A percentile compares a stretch with the other conserved stretches of the same genome.
Conservation (phyloP, 179 eudicot genomes). For the Actinidia arguta region DNA sequence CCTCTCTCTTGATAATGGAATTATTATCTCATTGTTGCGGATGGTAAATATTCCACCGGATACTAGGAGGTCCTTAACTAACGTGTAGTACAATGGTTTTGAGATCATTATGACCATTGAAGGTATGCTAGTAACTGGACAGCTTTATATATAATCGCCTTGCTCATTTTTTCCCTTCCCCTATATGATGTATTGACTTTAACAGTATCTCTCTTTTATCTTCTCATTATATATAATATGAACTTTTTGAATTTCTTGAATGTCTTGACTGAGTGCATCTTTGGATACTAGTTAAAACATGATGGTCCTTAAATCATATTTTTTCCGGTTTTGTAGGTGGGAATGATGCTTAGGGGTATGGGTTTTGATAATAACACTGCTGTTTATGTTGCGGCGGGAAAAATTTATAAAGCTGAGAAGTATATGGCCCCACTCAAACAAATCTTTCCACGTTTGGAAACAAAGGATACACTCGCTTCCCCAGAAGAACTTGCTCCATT, state of each 20-base stretch:
- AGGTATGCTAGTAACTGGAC: neutral
- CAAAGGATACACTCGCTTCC: constrained; percentile 86
- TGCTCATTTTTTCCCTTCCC: neutral
- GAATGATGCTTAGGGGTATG: constrained; percentile 99
- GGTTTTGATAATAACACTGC: constrained; percentile 92
- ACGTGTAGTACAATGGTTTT: neutral
- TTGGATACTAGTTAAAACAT: neutral
- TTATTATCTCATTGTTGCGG: neutral
- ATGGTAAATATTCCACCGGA: neutral
- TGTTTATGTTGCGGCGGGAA: constrained; percentile 91
- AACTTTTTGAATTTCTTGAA: neutral
- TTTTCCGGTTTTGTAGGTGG: constrained; percentile 57
- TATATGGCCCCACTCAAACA: constrained; percentile 89
- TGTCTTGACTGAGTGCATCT: neutral
- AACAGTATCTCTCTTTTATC: neutral
- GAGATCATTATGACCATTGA: neutral
- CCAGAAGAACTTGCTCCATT: constrained; percentile 92
- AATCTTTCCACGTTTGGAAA: constrained; percentile 84
- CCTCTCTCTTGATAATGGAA: neutral
- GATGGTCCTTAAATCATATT: constrained; percentile 1
- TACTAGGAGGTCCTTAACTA: too few relatives aligned
- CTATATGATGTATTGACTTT: neutral
- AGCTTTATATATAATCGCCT: neutral
- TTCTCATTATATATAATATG: neutral
- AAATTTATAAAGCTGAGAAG: constrained; percentile 88